These are phyloP conservation scores for Aspergillus sp. DNA, from an alignment of 2,329 filamentous ascomycete genomes.

Conservation along the genomic window DNA sequence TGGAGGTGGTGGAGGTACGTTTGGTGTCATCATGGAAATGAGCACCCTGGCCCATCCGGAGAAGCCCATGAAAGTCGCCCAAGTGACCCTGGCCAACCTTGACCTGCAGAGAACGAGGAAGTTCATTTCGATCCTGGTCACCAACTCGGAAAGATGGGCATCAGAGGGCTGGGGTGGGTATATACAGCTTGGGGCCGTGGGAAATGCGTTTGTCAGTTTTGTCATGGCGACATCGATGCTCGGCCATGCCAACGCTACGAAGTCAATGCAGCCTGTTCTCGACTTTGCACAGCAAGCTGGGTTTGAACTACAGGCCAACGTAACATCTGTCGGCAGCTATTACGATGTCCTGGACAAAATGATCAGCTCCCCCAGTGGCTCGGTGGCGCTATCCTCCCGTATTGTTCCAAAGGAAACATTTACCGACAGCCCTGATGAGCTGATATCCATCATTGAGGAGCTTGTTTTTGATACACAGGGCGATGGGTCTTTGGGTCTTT, in stretches of 20 bases:
- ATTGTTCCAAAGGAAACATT: slow-evolving; percentile 8
- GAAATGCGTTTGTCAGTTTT: slow-evolving; percentile 1
- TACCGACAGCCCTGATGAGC: slow-evolving; percentile 5
- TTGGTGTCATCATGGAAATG: slow-evolving; percentile 17
- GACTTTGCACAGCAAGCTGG: slow-evolving; percentile 4
- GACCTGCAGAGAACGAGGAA: not conserved
- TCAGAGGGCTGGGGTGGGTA: slow-evolving; percentile 20
- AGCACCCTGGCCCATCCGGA: slow-evolving; percentile 16
- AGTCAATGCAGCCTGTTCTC: slow-evolving; percentile 10
- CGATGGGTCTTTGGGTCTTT: not conserved
- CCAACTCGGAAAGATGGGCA: slow-evolving; percentile 17
- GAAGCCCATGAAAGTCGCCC: slow-evolving; percentile 11
- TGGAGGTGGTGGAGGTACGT: slow-evolving; percentile 16
- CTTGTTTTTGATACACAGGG: not conserved
- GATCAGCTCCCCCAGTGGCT: slow-evolving; percentile 1
- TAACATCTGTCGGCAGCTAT: slow-evolving; percentile 1
- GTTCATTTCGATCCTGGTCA: slow-evolving; percentile 11
- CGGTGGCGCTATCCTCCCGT: slow-evolving; percentile 7
- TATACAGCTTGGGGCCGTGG: slow-evolving; percentile 4
- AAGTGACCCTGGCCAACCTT: slow-evolving; percentile 1
- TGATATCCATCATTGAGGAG: slow-evolving; percentile 5
- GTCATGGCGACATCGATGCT: slow-evolving; percentile 13
- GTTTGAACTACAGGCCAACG: slow-evolving; percentile 1
- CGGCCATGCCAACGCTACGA: slow-evolving; percentile 7
- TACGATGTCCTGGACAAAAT: slow-evolving; percentile 1